Base-by-base conservation (phyloP, 78 protist genomes). In the Tieghemostelium lacteum region DNA sequence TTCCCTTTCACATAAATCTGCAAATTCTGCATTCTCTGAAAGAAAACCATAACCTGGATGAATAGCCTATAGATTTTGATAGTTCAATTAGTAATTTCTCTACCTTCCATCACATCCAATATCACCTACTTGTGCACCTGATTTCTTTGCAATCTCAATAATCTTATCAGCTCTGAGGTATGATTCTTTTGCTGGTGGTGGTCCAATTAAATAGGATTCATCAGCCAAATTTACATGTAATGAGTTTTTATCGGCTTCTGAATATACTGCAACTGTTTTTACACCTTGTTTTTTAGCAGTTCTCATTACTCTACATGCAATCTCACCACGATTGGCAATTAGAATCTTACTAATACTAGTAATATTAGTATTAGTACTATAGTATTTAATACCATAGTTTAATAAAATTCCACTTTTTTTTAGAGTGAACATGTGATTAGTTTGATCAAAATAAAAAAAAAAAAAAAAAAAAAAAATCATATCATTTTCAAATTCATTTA, bases 21-120 rank as follows among this genome's bases (percentile, higher is more conserved):
- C 96, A 63, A 98, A 95, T 12, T 29, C 93, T 14, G 96, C 95
- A 71, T 94, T 91, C 93, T 98, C 99, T 1, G 98, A 95, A 37
- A 98, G 88, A 76, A 98, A 98, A 40, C 99, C 99, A 80, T 98
- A 98, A 28, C 99, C 99, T 12, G 99, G 99, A 54, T 98, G 99
- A 37, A 98, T 93, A 22, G 96, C 98, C 26, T 96, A 58, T 61
- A 28, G 3, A 4, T 28, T 28, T 61, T n/a, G 29, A 28, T 61
- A 29, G 3, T 61, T 28, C 6, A 45, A 45, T 14, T 14, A 45
- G 10, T 14, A 45, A 45, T 6, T 4, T 61, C 36, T 3, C 12
- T 7, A 7, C 36, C 19, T 28, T 61, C 3, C 3, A 61, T 17
- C 2, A 7, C 19, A 61, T 3, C 5, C 4, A 14, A 31, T 17